A percentile compares a stretch with the other conserved stretches of the same genome.
phyloP scores from a whole-genome alignment of 164 flowering plant genomes.

The Vitis rupestris region DNA sequence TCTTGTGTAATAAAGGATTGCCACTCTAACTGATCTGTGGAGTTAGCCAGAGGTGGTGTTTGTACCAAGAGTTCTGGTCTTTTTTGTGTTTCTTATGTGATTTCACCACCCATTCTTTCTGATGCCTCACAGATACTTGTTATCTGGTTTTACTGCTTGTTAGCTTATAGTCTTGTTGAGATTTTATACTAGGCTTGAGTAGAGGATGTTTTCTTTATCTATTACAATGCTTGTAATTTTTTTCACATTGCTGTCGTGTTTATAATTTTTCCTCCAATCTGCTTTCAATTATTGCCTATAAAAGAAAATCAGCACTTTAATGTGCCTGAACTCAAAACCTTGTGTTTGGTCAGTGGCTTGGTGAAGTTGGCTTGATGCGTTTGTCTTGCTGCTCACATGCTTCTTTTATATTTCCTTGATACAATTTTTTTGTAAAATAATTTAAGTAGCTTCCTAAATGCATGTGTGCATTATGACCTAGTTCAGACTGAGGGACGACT shows the following conservation, averaged over 20 bases:
- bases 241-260: neutral
- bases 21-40: neutral
- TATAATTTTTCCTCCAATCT: neutral
- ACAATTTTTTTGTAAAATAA: neutral
- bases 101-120: neutral
- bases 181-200: no score
- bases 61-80: neutral
- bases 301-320: no score
- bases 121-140: neutral
- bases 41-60: neutral
- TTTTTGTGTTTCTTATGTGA: neutral
- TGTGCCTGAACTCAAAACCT: neutral
- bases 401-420: neutral
- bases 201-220: no score
- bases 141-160: neutral
- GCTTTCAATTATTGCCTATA: neutral
- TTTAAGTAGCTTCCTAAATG: neutral
- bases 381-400: neutral
- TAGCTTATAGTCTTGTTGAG: no score
- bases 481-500: constrained; percentile 48
- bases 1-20: no score
- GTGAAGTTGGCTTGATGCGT: neutral
- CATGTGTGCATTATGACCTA: constrained; percentile 1
- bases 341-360: neutral
- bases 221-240: no score